phyloP scores from a whole-genome alignment of 164 flowering plant species.

The Sextonia rubra region DNA sequence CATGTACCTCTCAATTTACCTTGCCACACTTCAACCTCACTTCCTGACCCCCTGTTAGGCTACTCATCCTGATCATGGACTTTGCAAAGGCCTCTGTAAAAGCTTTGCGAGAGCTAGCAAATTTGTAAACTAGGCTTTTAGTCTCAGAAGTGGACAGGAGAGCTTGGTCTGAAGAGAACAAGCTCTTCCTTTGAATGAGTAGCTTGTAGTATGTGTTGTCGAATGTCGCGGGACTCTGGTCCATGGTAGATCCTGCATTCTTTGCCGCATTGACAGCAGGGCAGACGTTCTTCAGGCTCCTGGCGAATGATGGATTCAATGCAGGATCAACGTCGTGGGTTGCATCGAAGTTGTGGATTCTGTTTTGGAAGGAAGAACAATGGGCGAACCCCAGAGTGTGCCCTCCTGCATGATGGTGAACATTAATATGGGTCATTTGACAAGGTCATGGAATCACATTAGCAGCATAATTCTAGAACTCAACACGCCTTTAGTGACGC shows the following conservation, averaged over 20 bases:
- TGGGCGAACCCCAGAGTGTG: conserved; percentile 87
- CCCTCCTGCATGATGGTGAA: conserved; percentile 42
- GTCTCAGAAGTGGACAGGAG: conserved; percentile 40
- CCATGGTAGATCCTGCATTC: conserved; percentile 58
- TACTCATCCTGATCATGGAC: conserved; percentile 83
- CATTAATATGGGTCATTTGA: too few relatives aligned
- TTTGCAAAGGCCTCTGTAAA: conserved; percentile 57
- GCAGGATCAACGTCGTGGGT: conserved; percentile 57
- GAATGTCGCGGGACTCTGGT: conserved; percentile 37
- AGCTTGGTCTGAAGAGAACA: conserved; percentile 76
- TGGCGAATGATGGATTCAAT: conserved; percentile 46
- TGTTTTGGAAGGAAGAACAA: conserved; percentile 76
- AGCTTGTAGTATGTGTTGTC: conserved; percentile 69
- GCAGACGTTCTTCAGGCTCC: conserved; percentile 45
- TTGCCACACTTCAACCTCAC: conserved; percentile 56
- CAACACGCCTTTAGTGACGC: too few relatives aligned
- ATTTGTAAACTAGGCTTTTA: conserved; percentile 45
- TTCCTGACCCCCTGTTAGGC: conserved; percentile 57
- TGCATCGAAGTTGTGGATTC: conserved; percentile 69
- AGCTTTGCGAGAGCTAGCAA: conserved; percentile 40
- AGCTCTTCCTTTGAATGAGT: conserved; percentile 49
- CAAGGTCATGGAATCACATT: too few relatives aligned
- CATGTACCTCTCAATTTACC: conserved; percentile 18
- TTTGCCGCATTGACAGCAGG: conserved; percentile 51
- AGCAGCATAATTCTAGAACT: too few relatives aligned